Evolutionary conservation across 225 moss, liverwort and hornwort species (phyloP).

Genomic region (Takakia lepidozioides): DNA sequence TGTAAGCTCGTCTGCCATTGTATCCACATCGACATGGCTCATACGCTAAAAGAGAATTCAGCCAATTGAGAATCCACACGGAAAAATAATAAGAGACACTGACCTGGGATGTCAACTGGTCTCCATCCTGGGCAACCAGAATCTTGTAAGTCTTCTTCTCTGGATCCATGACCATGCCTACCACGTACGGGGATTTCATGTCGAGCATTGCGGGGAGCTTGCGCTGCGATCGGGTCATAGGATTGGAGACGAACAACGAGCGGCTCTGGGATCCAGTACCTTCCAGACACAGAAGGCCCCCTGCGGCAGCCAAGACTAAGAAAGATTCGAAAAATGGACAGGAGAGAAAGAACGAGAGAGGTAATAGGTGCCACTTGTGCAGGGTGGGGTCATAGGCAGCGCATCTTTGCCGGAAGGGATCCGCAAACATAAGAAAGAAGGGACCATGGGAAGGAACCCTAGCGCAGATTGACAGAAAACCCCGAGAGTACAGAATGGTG

Average conservation of each 20-base stretch:
- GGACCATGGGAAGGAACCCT: conserved; percentile 58
- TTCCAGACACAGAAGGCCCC: conserved; percentile 71
- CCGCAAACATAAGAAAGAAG: conserved; percentile 76
- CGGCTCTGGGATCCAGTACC: conserved; percentile 39
- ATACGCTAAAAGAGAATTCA: too few species aligned
- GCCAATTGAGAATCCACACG: too few species aligned
- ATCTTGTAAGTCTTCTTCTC: conserved; percentile 53
- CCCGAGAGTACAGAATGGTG: conserved; percentile 33
- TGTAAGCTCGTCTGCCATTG: too few species aligned
- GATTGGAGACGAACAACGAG: conserved; percentile 60
- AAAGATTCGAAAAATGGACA: conserved; percentile 46
- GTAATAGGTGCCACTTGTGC: conserved; percentile 74
- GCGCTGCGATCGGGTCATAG: conserved; percentile 56
- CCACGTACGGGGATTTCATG: conserved; percentile 77
- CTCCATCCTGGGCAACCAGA: conserved; percentile 74
- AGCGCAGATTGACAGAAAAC: conserved; percentile 46
- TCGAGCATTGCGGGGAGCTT: conserved; percentile 57
- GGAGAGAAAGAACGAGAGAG: conserved; percentile 52
- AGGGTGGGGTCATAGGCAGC: conserved; percentile 65
- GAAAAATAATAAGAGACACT: too few species aligned
- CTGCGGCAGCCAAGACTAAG: conserved; percentile 58
- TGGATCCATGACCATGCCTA: conserved; percentile 76
- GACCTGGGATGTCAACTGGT: conserved; percentile 58
- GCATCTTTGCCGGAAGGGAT: conserved; percentile 58
- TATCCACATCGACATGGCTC: too few species aligned